Evolutionary conservation across 768 basidiomycete genomes (phyloP).

Genomic region (Lentinula aciculospora): DNA sequence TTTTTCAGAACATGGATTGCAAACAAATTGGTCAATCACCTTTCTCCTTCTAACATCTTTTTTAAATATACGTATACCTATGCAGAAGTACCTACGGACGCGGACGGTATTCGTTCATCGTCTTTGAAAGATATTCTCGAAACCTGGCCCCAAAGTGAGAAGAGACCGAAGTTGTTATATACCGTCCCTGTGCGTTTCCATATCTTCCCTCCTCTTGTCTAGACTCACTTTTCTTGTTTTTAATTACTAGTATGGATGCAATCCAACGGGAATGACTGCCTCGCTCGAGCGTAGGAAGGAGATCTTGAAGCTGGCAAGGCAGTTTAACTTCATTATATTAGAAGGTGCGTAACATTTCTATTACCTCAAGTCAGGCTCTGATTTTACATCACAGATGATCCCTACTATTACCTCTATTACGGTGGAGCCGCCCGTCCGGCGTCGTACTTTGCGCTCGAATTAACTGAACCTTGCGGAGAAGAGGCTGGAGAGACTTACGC

Average conservation of each 20-base stretch:
- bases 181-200: slow-evolving; percentile 54
- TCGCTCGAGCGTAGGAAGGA: slow-evolving; percentile 63
- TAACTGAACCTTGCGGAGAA: slow-evolving; percentile 34
- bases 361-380: not conserved
- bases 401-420: slow-evolving; percentile 76
- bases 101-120: slow-evolving; percentile 56
- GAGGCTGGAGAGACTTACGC: slow-evolving; percentile 10
- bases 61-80: not conserved
- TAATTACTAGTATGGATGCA: slow-evolving; percentile 68
- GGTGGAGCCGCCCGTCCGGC: slow-evolving; percentile 56
- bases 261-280: slow-evolving; percentile 81
- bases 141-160: slow-evolving; percentile 67
- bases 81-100: slow-evolving; percentile 75
- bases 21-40: slow-evolving; percentile 48
- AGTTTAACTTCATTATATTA: slow-evolving; percentile 76
- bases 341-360: slow-evolving; percentile 52
- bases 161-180: slow-evolving; percentile 75
- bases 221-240: not conserved
- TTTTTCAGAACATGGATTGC: slow-evolving; percentile 50
- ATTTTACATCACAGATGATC: slow-evolving; percentile 56
- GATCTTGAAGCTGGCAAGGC: slow-evolving; percentile 63
- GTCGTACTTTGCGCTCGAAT: slow-evolving; percentile 81
- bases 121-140: slow-evolving; percentile 61
- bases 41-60: not conserved
- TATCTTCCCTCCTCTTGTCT: not conserved